A percentile compares a stretch with the other conserved stretches of the same genome.
Evolutionary conservation across 2,329 filamentous ascomycete genomes (phyloP).

Genomic region (Talaromyces sp.): DNA sequence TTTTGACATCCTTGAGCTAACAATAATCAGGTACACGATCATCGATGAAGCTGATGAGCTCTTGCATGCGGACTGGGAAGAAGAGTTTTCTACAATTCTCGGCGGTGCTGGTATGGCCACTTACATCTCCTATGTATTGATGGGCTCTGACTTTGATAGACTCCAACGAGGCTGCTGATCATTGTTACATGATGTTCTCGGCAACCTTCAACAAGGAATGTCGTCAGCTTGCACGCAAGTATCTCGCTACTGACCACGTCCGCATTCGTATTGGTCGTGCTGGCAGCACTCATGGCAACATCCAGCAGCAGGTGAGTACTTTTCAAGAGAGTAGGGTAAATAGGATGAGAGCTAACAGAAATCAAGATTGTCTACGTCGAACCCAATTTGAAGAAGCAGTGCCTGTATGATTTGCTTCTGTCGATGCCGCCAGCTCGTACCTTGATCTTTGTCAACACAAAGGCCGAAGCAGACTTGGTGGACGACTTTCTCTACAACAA

Average conservation of each 20-base stretch:
- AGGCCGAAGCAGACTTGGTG: slow-evolving; percentile 70
- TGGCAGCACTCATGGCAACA: slow-evolving; percentile 76
- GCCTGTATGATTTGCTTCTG: slow-evolving; percentile 67
- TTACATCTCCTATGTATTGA: slow-evolving; percentile 10
- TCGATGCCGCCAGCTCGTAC: slow-evolving; percentile 69
- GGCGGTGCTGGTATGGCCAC: slow-evolving; percentile 67
- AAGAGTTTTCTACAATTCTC: slow-evolving; percentile 70
- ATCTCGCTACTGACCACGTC: slow-evolving; percentile 68
- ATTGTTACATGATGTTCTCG: slow-evolving; percentile 77
- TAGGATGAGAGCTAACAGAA: background rate
- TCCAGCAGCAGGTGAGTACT: slow-evolving; percentile 59
- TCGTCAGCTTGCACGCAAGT: slow-evolving; percentile 69
- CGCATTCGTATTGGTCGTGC: slow-evolving; percentile 82
- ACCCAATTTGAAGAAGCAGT: slow-evolving; percentile 60
- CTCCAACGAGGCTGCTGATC: slow-evolving; percentile 68
- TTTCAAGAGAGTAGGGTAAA: background rate
- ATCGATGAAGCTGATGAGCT: slow-evolving; percentile 97
- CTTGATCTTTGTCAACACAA: slow-evolving; percentile 85
- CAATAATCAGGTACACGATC: slow-evolving; percentile 53
- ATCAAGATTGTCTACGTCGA: slow-evolving; percentile 61
- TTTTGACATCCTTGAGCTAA: background rate
- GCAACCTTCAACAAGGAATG: slow-evolving; percentile 84
- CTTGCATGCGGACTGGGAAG: slow-evolving; percentile 72
- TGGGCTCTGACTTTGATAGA: slow-evolving; percentile 37
- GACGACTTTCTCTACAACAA: slow-evolving; percentile 85